phyloP scores from a whole-genome alignment of 805 yeast species.

The Lipomyces chichibuensis region DNA sequence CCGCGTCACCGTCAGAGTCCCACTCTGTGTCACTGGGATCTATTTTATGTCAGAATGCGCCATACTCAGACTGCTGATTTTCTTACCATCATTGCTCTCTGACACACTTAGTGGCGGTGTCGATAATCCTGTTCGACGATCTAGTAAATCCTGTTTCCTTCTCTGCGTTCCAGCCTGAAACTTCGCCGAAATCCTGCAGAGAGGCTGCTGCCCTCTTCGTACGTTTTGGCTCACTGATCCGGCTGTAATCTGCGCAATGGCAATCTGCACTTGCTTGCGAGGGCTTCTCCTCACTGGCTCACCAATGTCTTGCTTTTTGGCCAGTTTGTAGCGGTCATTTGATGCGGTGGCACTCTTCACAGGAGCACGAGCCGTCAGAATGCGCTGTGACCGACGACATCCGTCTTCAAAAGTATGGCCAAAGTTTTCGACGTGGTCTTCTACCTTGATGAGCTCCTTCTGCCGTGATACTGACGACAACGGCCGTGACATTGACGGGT shows the following conservation, averaged over 20 bases:
- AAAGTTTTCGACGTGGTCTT: neutral
- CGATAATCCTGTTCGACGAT: conserved; percentile 10
- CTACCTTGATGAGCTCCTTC: neutral
- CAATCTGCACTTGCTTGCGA: neutral
- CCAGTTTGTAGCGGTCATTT: neutral
- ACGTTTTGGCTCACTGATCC: neutral
- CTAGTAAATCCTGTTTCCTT: neutral
- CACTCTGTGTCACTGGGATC: neutral
- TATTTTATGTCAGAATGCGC: neutral
- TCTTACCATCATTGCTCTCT: conserved; percentile 12
- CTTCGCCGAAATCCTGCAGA: neutral
- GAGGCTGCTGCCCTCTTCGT: too few species aligned
- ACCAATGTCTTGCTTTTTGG: neutral
- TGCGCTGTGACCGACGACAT: conserved; percentile 16
- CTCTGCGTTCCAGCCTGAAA: neutral
- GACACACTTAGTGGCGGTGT: conserved; percentile 18
- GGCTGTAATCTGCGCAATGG: neutral
- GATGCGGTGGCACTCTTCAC: conserved; percentile 7
- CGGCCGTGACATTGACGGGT: too few species aligned
- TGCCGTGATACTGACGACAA: too few species aligned
- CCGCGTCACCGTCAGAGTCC: conserved; percentile 4
- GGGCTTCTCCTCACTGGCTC: neutral
- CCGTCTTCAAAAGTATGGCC: neutral
- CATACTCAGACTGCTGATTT: neutral
- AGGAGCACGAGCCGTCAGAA: neutral